A percentile compares a stretch with the other conserved stretches of the same genome.
These are phyloP conservation scores for Stachybotrys chlorohalonatus DNA, from an alignment of 2,329 filamentous ascomycete species.

Conservation along the genomic window DNA sequence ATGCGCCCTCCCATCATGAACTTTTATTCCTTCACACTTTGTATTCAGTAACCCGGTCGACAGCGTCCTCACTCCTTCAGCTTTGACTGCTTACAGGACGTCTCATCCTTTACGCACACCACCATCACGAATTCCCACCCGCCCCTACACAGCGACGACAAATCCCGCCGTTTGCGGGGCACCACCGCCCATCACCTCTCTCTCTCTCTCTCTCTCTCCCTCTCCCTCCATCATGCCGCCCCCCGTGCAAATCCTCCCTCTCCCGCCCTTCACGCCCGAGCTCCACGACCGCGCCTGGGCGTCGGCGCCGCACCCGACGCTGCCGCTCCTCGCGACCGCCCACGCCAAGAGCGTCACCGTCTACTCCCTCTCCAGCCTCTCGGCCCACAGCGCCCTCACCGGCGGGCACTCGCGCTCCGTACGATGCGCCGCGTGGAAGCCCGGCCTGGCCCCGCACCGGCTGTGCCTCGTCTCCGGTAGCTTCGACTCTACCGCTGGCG, in stretches of 20 bases:
- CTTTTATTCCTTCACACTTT: too few relatives aligned
- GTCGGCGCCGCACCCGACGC: slow-evolving; percentile 73
- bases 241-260: slow-evolving; percentile 27
- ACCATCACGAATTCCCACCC: neutral
- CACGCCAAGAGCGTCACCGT: slow-evolving; percentile 82
- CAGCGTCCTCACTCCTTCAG: too few relatives aligned
- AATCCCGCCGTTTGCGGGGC: too few relatives aligned
- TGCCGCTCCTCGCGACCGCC: slow-evolving; percentile 81
- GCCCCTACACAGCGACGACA: neutral
- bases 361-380: slow-evolving; percentile 77
- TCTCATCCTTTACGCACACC: neutral
- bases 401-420: slow-evolving; percentile 89
- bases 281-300: slow-evolving; percentile 73
- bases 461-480: slow-evolving; percentile 83
- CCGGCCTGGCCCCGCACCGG: slow-evolving; percentile 48
- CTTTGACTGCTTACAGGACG: neutral
- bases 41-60: too few relatives aligned
- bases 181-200: too few relatives aligned
- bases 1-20: neutral
- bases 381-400: slow-evolving; percentile 67
- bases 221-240: slow-evolving; percentile 12
- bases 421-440: slow-evolving; percentile 83
- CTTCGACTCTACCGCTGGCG: slow-evolving; percentile 86
- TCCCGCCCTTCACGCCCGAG: slow-evolving; percentile 44
- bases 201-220: too few relatives aligned